Percentiles rank a stretch among this genome's conserved stretches.
These are phyloP conservation scores for Boletus sp. DNA, from an alignment of 768 basidiomycete genomes.

Conservation along the genomic window DNA sequence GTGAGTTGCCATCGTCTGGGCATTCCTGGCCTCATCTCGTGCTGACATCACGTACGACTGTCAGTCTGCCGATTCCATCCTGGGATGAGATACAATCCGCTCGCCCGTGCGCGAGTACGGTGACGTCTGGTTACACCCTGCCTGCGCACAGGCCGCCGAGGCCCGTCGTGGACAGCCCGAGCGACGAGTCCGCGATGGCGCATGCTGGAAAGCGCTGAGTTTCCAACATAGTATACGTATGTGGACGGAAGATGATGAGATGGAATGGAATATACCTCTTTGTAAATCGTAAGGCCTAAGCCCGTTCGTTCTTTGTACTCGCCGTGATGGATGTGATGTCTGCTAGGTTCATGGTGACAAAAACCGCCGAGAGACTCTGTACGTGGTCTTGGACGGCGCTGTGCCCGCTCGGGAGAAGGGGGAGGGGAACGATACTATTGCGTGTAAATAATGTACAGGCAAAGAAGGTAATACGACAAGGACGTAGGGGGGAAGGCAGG, in stretches of 20 bases:
- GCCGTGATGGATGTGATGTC: no score
- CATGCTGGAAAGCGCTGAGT: slow-evolving; percentile 44
- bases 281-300: not conserved
- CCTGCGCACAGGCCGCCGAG: slow-evolving; percentile 48
- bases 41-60: not conserved
- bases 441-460: no score
- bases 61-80: slow-evolving; percentile 73
- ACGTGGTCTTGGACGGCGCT: no score
- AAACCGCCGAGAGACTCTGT: no score
- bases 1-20: slow-evolving; percentile 33
- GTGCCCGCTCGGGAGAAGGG: no score
- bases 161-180: slow-evolving; percentile 82
- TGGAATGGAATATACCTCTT: not conserved
- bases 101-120: slow-evolving; percentile 68
- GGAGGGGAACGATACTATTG: no score
- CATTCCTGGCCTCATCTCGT: not conserved
- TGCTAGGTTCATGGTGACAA: no score
- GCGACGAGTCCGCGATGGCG: slow-evolving; percentile 75
- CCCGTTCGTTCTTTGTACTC: not conserved
- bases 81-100: slow-evolving; percentile 74
- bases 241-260: not conserved
- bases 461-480: no score
- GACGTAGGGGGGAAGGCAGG: no score
- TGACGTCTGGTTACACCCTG: slow-evolving; percentile 62
- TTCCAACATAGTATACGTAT: not conserved